phyloP scores from a whole-genome alignment of 495 filamentous ascomycete species.

The Hyphodiscus hymeniophilus region DNA sequence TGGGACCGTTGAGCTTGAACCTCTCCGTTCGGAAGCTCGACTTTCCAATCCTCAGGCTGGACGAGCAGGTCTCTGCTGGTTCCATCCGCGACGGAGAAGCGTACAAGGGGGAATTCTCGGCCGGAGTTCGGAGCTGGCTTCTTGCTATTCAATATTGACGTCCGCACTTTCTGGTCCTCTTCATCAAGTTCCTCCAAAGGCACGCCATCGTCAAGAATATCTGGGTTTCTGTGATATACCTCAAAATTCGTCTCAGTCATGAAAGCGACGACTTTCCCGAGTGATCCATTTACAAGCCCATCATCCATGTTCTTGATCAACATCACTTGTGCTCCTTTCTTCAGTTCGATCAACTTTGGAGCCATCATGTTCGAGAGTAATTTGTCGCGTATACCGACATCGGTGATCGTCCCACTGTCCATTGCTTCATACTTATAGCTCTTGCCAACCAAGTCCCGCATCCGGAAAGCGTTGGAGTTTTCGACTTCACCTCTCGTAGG shows the following conservation, averaged over 20 bases:
- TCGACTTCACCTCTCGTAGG: slow-evolving; percentile 90
- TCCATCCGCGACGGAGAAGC: slow-evolving; percentile 72
- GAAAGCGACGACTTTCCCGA: slow-evolving; percentile 78
- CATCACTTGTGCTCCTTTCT: slow-evolving; percentile 95
- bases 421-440: slow-evolving; percentile 56
- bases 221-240: slow-evolving; percentile 46
- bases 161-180: slow-evolving; percentile 28
- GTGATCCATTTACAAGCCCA: slow-evolving; percentile 82
- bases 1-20: slow-evolving; percentile 77
- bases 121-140: slow-evolving; percentile 29
- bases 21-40: slow-evolving; percentile 92
- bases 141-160: slow-evolving; percentile 33
- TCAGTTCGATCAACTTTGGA: slow-evolving; percentile 64
- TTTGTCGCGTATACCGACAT: slow-evolving; percentile 60
- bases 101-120: slow-evolving; percentile 60
- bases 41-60: slow-evolving; percentile 85
- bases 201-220: slow-evolving; percentile 37
- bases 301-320: slow-evolving; percentile 99
- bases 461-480: slow-evolving; percentile 66
- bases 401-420: slow-evolving; percentile 68
- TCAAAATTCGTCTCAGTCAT: slow-evolving; percentile 79
- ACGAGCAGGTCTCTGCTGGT: slow-evolving; percentile 70
- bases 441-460: slow-evolving; percentile 62
- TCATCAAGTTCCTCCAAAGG: slow-evolving; percentile 34
- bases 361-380: slow-evolving; percentile 90